Conservation (phyloP, 805 yeast species). For the Spathaspora sp. region DNA sequence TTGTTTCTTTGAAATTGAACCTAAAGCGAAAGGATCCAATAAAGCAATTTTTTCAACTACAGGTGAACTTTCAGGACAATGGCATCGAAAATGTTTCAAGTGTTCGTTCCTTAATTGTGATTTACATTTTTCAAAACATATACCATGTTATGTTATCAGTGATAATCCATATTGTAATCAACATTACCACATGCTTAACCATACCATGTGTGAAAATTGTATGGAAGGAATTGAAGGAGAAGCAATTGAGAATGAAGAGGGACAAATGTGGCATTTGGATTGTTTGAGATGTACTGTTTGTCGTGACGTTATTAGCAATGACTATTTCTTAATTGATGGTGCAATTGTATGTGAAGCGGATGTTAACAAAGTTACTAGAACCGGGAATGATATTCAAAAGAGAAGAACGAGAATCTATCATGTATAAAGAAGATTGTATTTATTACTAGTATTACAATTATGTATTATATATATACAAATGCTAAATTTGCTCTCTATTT, state of each 20-base stretch:
- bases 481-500: neutral
- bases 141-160: slow-evolving; percentile 69
- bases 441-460: neutral
- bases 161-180: slow-evolving; percentile 80
- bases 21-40: slow-evolving; percentile 29
- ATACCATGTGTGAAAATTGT: slow-evolving; percentile 72
- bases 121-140: slow-evolving; percentile 52
- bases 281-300: slow-evolving; percentile 75
- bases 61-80: slow-evolving; percentile 82
- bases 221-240: slow-evolving; percentile 80
- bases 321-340: slow-evolving; percentile 51
- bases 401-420: slow-evolving; percentile 35
- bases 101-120: slow-evolving; percentile 59
- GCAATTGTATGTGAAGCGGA: slow-evolving; percentile 51
- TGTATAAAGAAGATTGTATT: neutral
- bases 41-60: slow-evolving; percentile 82
- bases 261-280: slow-evolving; percentile 67
- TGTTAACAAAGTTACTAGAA: slow-evolving; percentile 28
- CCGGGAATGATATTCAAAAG: slow-evolving; percentile 34
- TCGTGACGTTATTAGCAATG: slow-evolving; percentile 43
- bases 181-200: slow-evolving; percentile 74
- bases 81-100: slow-evolving; percentile 87
- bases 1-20: slow-evolving; percentile 53
- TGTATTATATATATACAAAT: neutral
- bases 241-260: slow-evolving; percentile 74